Evolutionary conservation across 345 rosid species (phyloP).

Genomic region (Lumnitzera littorea): DNA sequence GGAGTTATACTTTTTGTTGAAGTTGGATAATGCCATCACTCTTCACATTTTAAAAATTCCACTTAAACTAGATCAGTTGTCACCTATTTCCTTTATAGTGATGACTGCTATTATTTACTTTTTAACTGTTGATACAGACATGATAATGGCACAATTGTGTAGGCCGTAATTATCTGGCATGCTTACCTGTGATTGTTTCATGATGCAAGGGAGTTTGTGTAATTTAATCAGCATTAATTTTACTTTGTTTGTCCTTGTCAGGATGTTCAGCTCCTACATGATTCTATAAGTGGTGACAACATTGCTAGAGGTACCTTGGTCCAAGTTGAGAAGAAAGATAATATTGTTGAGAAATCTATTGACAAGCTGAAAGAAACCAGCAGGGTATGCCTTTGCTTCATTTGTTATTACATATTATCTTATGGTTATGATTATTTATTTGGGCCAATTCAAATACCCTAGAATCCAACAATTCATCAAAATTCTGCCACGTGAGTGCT

Average conservation of each 20-base stretch:
- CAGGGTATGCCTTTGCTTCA: constrained; percentile 47
- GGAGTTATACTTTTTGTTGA: too few species aligned
- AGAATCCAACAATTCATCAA: too few species aligned
- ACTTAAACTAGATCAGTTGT: too few species aligned
- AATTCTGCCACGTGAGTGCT: too few species aligned
- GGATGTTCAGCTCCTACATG: constrained; percentile 38
- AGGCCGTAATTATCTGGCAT: too few species aligned
- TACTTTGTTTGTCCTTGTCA: constrained; percentile 17
- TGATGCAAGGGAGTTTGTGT: background rate
- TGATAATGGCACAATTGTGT: too few species aligned
- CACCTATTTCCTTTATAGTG: background rate
- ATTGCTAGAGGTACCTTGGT: constrained; percentile 35
- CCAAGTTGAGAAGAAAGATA: constrained; percentile 51
- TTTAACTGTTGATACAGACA: too few species aligned
- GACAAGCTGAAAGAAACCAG: constrained; percentile 75
- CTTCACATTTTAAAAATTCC: too few species aligned
- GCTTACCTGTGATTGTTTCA: too few species aligned
- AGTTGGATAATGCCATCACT: too few species aligned
- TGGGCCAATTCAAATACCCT: too few species aligned
- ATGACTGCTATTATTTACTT: too few species aligned
- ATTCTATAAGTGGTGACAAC: constrained; percentile 22
- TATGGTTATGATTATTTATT: background rate
- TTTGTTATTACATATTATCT: background rate
- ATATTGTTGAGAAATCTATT: constrained; percentile 63
- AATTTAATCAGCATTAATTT: constrained; percentile 12